Evolutionary conservation across 331 rosid species (phyloP), one percentile per base, ranked within the genome.

Genomic region (Malus hybrid): DNA sequence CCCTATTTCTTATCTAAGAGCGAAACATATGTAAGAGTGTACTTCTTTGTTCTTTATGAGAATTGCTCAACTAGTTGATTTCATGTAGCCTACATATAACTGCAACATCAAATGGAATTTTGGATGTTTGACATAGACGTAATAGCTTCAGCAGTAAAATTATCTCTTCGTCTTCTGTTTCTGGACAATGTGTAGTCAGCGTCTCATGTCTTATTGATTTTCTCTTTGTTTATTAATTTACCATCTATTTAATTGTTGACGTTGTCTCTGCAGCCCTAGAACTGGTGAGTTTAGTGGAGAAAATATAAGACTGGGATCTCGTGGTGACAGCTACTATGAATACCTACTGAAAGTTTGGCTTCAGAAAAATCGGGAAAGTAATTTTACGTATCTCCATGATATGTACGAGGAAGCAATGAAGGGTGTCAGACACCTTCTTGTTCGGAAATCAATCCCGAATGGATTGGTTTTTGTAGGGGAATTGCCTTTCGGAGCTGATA

Each of bases 291-390:
- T 95, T 78, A 68, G 77, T 75, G 99, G 96, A 71, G 87, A 92
- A 29, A 95, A 93, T 79, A 87, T 92, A 48, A 89, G 99, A 79
- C 74, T 95, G 86, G 99, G 99, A 78, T 95, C 99, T 66, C 97
- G 98, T 34, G 99, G 99, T 63, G 99, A 95, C 76, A 95, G 99
- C 86, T 95, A 95, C 87, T 92, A 95, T 79, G 99, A 95, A 80
- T 95, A 95, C 87, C 87, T 95, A 72, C 84, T 95, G 73, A 95
- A 95, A 88, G 93, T 92, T 75, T 95, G 98, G 99, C 97, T 95
- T 88, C 99, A 95, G 86, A 75, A 79, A 82, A 78, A 81, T 58
- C 79, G 7, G 73, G 73, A 79, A 50, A 69, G 82, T 74, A 88
- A 84, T 88, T 62, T 90, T 44, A 82, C 88, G 2, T 95, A 88